These are phyloP conservation scores for Gossypium turneri DNA, from an alignment of 345 rosid species.

Conservation along the genomic window DNA sequence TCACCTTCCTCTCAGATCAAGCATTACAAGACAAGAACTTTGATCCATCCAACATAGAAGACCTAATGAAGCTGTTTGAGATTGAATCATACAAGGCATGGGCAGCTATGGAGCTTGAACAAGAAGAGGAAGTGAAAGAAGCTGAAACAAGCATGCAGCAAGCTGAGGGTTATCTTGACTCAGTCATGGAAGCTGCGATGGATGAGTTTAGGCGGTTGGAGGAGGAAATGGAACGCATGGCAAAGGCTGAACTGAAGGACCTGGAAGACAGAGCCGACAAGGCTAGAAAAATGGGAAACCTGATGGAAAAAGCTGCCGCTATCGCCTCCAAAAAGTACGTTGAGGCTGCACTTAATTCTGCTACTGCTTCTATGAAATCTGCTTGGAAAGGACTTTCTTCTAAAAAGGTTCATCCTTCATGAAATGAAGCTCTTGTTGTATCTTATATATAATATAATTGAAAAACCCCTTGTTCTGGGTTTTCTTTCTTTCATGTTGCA, in stretches of 20 bases:
- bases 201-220: constrained; percentile 61
- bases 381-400: constrained; percentile 63
- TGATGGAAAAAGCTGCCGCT: constrained; percentile 57
- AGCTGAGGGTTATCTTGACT: constrained; percentile 64
- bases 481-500: background rate
- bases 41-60: constrained; percentile 68
- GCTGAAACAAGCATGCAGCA: constrained; percentile 43
- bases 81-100: constrained; percentile 78
- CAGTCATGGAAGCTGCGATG: constrained; percentile 74
- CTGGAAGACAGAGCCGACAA: constrained; percentile 53
- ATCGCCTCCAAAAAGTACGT: constrained; percentile 63
- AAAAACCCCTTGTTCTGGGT: background rate
- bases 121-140: constrained; percentile 34
- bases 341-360: constrained; percentile 73
- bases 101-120: constrained; percentile 62
- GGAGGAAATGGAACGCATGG: constrained; percentile 66
- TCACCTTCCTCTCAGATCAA: constrained; percentile 69
- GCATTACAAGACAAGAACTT: constrained; percentile 65
- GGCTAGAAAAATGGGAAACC: constrained; percentile 55
- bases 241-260: constrained; percentile 33
- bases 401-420: constrained; percentile 65
- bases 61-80: constrained; percentile 78
- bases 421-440: background rate
- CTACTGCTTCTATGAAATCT: constrained; percentile 76
- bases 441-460: background rate